Base-by-base conservation (phyloP, 306 rosid genomes). In the Fagus sylvatica region DNA sequence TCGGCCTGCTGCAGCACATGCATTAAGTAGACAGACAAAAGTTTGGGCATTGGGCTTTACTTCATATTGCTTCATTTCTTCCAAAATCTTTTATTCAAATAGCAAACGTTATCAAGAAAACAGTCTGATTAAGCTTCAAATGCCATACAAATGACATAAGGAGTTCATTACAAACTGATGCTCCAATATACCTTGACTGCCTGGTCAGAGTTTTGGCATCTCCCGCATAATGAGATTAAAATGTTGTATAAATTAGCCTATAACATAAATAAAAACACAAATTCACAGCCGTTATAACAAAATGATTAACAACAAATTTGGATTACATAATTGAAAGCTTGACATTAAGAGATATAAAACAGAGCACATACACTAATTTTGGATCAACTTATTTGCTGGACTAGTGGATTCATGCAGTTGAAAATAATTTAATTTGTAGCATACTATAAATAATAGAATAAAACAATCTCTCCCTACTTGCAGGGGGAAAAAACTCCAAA, bases 1-100 rank as follows among this genome's bases (percentile, higher is more conserved):
- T 60, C 94, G 89, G 71, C 97, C 99, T 66, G 87, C 79, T 15
- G 96, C 87, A 59, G 99, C 99, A 78, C 96, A 95, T 56, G 98
- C 91, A 80, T 93, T 84, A n/a, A 95, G 90, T 73, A 95, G 88
- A 84, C 98, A 95, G 83, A 90, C 74, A 80, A 85, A 95, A 54
- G 98, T 93, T 74, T 90, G 97, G 22, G 85, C 85, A 84, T 81
- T 88, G 61, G 99, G 98, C 89, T 91, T 91, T 81, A 91, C 90
- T 62, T 91, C 91, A 83, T 76, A 66, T 69, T 67, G 80, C 88
- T 90, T 93, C 98, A 93, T 95, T 82, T 95, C 98, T 78, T 93
- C 99, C 87, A 89, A 90, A 72, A 93, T 78, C 99, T 95, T 72
- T 81, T 77, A 73, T 72, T 68, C 41, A 66, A 43, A 68, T 51